Base-by-base conservation (phyloP, 495 filamentous ascomycete genomes). In the Trichoderma asperelloides region DNA sequence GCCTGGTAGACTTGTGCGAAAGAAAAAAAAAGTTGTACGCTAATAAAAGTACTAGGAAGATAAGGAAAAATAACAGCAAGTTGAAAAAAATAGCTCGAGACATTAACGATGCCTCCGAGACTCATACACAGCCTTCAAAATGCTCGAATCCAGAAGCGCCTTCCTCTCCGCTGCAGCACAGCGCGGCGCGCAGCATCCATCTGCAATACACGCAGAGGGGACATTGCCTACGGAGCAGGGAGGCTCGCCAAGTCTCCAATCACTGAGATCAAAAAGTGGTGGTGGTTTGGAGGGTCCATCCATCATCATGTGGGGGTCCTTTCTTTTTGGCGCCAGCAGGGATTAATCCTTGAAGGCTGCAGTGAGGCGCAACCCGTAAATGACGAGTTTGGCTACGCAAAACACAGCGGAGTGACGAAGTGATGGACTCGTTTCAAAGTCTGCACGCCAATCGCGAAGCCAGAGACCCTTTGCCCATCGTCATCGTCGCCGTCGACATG, bases 231-330 rank as follows among this genome's bases (percentile, higher is more conserved):
- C 45, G 45, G 49, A 47, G 43, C n/a, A 15, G n/a, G 43, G 43
- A 47, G 43, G 15, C n/a, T 5, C n/a, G 13, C 43, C 13, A 47
- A n/a, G 13, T 47, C 43, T 60, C 55, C 55, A 60, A 60, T 60
- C 55, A 60, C 25, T 27, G 55, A 37, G 33, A 37, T 37, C 55
- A 9, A 23, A 30, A 25, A 33, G 4, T 30, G 55, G 55, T 60
- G 55, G 28, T 60, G 55, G 49, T 57, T 60, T 30, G 55, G 55
- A 60, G 55, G 55, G 55, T 60, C 55, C 55, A 60, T 60, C 55
- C 55, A 60, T 60, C 55, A 60, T 60, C 55, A 60, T 60, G 55
- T 60, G 55, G 55, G 55, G 55, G 55, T 60, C 30, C 13, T 3
- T 16, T 60, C 28, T 60, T 60, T 60, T 60, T 60, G 55, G 55